These are phyloP conservation scores for Ogataea nakhonphanomensis DNA, from an alignment of 805 yeast species.

Conservation along the genomic window DNA sequence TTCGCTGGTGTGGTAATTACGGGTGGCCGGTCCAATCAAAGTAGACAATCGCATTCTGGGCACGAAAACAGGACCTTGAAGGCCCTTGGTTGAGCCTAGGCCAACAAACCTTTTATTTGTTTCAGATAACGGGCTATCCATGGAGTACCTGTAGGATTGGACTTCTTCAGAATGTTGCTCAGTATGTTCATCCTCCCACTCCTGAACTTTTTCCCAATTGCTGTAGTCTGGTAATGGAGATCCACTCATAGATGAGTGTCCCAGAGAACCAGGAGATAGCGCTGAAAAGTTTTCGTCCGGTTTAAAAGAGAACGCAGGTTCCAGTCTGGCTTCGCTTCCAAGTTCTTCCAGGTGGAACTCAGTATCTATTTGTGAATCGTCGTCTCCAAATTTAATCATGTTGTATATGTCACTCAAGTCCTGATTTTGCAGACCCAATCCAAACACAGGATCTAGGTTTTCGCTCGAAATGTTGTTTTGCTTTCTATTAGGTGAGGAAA, in stretches of 20 bases:
- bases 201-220: constrained; percentile 1
- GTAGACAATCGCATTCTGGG: constrained; percentile 22
- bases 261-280: background rate
- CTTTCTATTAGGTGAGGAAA: constrained; percentile 7
- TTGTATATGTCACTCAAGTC: constrained; percentile 30
- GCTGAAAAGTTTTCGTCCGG: background rate
- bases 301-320: constrained; percentile 4
- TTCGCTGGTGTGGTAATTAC: constrained; percentile 27
- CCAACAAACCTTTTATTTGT: background rate
- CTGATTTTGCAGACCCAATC: constrained; percentile 10
- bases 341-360: constrained; percentile 22
- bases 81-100: constrained; percentile 44
- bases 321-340: background rate
- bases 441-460: constrained; percentile 5
- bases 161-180: background rate
- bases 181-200: constrained; percentile 3
- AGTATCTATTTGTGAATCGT: constrained; percentile 25
- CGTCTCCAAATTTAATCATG: constrained; percentile 28
- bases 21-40: constrained; percentile 13
- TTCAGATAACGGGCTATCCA: constrained; percentile 4
- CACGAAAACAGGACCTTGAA: constrained; percentile 56
- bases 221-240: constrained; percentile 1
- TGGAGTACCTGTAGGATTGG: background rate
- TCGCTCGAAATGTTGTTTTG: constrained; percentile 8
- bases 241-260: background rate